Evolutionary conservation across 352 stramenopile species (phyloP).

Genomic region (Elongisporangium prolatum): DNA sequence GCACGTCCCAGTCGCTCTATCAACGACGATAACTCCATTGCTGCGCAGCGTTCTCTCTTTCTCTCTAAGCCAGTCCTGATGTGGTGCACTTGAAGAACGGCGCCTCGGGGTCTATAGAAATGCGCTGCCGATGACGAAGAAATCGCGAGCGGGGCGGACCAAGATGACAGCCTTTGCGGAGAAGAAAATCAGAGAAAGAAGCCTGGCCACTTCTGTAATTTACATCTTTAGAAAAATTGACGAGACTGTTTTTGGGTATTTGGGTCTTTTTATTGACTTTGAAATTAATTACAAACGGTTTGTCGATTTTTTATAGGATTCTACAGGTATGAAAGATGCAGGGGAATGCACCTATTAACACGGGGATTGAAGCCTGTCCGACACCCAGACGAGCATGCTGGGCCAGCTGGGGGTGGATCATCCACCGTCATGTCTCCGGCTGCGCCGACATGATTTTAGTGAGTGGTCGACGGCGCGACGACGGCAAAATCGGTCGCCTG

Average conservation of each 20-base stretch:
- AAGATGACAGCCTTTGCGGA: not conserved
- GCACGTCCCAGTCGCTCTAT: conserved; percentile 49
- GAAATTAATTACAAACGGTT: too few relatives aligned
- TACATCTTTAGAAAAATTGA: not conserved
- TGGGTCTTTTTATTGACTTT: not conserved
- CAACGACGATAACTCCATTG: conserved; percentile 11
- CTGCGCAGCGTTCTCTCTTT: conserved; percentile 3
- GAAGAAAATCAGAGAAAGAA: not conserved
- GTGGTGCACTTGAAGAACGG: not conserved
- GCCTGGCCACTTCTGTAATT: not conserved
- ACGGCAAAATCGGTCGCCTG: not conserved
- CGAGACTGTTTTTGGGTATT: not conserved
- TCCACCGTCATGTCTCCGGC: not conserved
- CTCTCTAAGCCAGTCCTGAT: not conserved
- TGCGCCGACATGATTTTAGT: not conserved
- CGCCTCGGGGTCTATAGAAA: not conserved
- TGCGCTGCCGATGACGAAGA: not conserved
- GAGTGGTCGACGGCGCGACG: not conserved
- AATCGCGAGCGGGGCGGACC: not conserved
- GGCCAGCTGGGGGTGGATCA: not conserved
- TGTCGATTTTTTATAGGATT: not conserved
- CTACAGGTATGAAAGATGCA: not conserved
- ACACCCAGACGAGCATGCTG: not conserved
- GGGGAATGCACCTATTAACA: not conserved
- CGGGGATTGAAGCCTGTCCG: not conserved